A percentile compares a stretch with the other conserved stretches of the same genome.
Evolutionary conservation across 2,329 filamentous ascomycete species (phyloP).

Genomic region (Epichloe bromicola): DNA sequence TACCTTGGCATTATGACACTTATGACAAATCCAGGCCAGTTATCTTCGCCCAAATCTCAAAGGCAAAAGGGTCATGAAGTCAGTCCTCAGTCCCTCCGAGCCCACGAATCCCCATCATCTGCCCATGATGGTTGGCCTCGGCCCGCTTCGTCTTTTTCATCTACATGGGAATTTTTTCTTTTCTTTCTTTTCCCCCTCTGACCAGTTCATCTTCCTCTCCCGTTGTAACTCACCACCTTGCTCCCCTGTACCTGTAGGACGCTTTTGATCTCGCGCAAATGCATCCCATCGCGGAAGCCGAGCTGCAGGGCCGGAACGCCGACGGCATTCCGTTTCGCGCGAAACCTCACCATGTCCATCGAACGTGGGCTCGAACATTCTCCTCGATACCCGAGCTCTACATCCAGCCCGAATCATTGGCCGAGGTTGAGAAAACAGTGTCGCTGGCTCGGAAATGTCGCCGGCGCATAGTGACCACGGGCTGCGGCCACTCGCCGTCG

Average conservation of each 20-base stretch:
- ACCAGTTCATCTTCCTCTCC: not conserved
- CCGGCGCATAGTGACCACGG: constrained; percentile 72
- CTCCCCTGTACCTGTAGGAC: not conserved
- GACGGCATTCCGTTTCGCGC: constrained; percentile 61
- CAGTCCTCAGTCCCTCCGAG: no score
- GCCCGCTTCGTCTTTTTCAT: constrained; percentile 1
- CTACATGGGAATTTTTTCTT: no score
- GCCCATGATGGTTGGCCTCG: not conserved
- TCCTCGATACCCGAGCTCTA: constrained; percentile 82
- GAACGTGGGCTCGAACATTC: constrained; percentile 92
- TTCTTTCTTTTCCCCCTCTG: not conserved
- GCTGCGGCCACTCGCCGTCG: constrained; percentile 83
- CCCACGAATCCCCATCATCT: no score
- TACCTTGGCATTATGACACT: not conserved
- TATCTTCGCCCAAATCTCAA: not conserved
- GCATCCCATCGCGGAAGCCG: constrained; percentile 23
- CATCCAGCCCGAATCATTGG: constrained; percentile 66
- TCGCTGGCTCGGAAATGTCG: constrained; percentile 69
- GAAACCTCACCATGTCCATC: constrained; percentile 58
- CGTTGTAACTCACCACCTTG: not conserved
- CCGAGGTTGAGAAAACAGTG: constrained; percentile 74
- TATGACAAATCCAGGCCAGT: not conserved
- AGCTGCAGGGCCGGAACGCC: constrained; percentile 17
- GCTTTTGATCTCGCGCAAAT: constrained; percentile 12
- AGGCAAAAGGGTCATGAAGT: not conserved